Percentiles rank a stretch among this genome's conserved stretches.
phyloP scores from a whole-genome alignment of 2,329 filamentous ascomycete species.

The Pseudonectria foliicola region DNA sequence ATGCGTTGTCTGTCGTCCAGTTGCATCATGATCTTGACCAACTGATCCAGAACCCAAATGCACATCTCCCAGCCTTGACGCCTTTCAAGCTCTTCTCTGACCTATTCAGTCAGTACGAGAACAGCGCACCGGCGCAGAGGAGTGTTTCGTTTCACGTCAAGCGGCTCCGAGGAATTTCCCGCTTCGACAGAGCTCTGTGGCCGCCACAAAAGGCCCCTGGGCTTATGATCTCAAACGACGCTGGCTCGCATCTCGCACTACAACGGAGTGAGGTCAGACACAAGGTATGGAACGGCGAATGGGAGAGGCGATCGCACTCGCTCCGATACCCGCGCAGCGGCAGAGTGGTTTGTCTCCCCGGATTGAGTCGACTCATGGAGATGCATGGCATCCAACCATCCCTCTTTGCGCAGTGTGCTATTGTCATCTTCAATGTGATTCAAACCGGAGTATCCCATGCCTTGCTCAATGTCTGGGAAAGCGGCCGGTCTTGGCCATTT shows the following conservation, averaged over 20 bases:
- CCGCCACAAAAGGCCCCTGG: slow-evolving; percentile 26
- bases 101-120: slow-evolving; percentile 23
- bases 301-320: slow-evolving; percentile 15
- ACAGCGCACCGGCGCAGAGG: slow-evolving; percentile 20
- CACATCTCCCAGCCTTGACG: slow-evolving; percentile 15
- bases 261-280: slow-evolving; percentile 18
- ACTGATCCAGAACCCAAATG: slow-evolving; percentile 17
- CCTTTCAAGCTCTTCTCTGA: slow-evolving; percentile 27
- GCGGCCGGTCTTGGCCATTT: slow-evolving; percentile 31
- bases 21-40: slow-evolving; percentile 28
- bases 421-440: slow-evolving; percentile 28
- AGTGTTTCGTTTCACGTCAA: slow-evolving; percentile 24
- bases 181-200: slow-evolving; percentile 25
- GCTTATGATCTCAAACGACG: slow-evolving; percentile 28
- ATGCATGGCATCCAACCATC: slow-evolving; percentile 18
- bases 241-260: slow-evolving; percentile 7
- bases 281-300: slow-evolving; percentile 23
- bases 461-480: slow-evolving; percentile 28
- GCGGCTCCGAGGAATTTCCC: slow-evolving; percentile 29
- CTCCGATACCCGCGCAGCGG: slow-evolving; percentile 26
- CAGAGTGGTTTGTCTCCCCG: slow-evolving; percentile 21
- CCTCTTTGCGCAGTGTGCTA: slow-evolving; percentile 24
- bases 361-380: slow-evolving; percentile 16
- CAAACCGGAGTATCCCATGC: slow-evolving; percentile 25
- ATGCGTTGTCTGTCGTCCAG: slow-evolving; percentile 26